These are phyloP conservation scores for Musa troglodytarum DNA, from an alignment of 176 grass and related monocot species.

Conservation along the genomic window DNA sequence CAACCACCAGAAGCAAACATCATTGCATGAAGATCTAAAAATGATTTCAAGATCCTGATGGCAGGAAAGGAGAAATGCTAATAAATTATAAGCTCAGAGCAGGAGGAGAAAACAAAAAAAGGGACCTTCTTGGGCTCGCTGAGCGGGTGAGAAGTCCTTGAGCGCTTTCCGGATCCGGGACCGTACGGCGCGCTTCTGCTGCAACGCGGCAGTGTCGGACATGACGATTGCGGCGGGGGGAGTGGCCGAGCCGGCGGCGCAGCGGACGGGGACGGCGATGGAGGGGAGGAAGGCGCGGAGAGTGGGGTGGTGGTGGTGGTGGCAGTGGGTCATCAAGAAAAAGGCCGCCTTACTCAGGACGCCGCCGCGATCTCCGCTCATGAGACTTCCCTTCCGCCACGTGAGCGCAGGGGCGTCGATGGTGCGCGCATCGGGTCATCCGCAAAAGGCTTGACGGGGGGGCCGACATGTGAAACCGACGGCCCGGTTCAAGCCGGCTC, in stretches of 20 bases:
- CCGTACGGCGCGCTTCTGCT: slow-evolving; percentile 64
- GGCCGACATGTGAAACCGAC: no score
- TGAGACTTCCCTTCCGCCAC: neutral
- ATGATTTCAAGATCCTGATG: no score
- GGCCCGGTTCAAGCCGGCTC: no score
- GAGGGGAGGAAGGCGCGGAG: neutral
- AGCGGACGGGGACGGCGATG: slow-evolving; percentile 10
- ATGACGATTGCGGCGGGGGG: slow-evolving; percentile 6
- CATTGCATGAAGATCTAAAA: no score
- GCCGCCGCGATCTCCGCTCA: neutral
- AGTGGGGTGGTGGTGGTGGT: neutral
- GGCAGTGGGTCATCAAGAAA: slow-evolving; percentile 10
- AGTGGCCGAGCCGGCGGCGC: neutral
- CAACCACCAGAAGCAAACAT: no score
- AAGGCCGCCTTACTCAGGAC: neutral
- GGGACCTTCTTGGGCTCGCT: slow-evolving; percentile 67
- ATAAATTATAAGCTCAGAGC: neutral
- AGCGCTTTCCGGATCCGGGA: slow-evolving; percentile 60
- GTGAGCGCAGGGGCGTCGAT: neutral
- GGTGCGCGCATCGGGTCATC: neutral
- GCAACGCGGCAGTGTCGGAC: slow-evolving; percentile 22
- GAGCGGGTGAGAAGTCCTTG: slow-evolving; percentile 52
- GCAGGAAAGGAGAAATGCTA: no score
- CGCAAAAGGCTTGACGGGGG: no score
- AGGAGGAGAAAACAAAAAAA: neutral